Evolutionary conservation across 2,329 filamentous ascomycete genomes (phyloP), one percentile per base, ranked within the genome.

Genomic region (Tolypocladium amazonense): DNA sequence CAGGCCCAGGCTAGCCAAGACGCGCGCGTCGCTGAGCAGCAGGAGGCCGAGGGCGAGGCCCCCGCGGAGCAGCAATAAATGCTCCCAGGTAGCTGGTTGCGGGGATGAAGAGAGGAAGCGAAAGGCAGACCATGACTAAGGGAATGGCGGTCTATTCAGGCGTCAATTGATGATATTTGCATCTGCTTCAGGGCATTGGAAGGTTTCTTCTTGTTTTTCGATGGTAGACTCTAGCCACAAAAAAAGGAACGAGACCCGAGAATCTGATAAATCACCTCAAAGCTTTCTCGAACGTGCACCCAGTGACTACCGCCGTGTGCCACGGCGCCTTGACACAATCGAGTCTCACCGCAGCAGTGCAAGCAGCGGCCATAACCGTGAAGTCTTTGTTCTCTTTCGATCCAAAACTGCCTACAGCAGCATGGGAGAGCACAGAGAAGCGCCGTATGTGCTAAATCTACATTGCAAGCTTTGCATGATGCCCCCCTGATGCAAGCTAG

Each of bases 1-100:
- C 85, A 88, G 76, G 86, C 86, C 63, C 84, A 85, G 65, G 87
- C 84, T 67, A 83, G 84, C 72, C 84, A 84, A 70, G 79, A 81
- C 65, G 83, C 83, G 71, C 80, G 76, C 66, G 80, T 75, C 62
- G 80, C 82, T 71, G 83, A 84, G 72, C 77, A 84, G 77, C 80
- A 81, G 70, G 78, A 74, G 61, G 79, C 79, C 66, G 77, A 76
- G 64, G 76, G 77, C 63, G 72, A 69, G 61, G 50, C 50, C 7
- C 18, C 55, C 2, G 70, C 52, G 9, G 62, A 61, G 59, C 58
- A 75, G 67, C 73, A 76, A 75, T 77, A 77, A 62, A 66, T 58
- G 60, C 58, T 59, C 62, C 61, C 61, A 63, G 63, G 68, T 63
- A 65, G 64, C 60, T 65, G 60, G 59, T 58, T 60, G 27, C 47